Percentiles rank a stretch among this genome's conserved stretches.
Evolutionary conservation across 352 stramenopile genomes (phyloP).

Genomic region (Phytophthora crassamura): DNA sequence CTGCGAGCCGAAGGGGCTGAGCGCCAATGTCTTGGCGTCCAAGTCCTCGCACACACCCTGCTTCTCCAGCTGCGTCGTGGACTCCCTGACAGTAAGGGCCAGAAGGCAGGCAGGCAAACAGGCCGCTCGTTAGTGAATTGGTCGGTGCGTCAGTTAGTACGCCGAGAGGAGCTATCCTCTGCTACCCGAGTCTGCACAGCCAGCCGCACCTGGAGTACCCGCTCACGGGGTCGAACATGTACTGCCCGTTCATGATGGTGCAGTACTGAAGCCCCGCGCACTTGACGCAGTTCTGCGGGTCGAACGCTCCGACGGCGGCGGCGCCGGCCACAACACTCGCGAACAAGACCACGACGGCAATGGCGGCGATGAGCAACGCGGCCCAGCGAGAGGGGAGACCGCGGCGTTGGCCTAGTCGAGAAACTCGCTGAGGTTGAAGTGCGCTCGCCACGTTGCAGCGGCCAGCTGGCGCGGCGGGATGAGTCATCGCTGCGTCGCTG

Average conservation of each 20-base stretch:
- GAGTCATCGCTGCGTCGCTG: conserved; percentile 13
- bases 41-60: conserved; percentile 80
- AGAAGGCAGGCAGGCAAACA: conserved; percentile 35
- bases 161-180: too few species aligned
- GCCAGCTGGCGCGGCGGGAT: not conserved
- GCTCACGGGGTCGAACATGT: conserved; percentile 68
- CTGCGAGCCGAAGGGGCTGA: conserved; percentile 61
- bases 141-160: too few species aligned
- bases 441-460: not conserved
- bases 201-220: conserved; percentile 61
- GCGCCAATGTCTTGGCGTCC: conserved; percentile 61
- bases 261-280: conserved; percentile 68
- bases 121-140: too few species aligned
- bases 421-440: conserved; percentile 9
- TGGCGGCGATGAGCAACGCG: not conserved
- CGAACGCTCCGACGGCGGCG: conserved; percentile 43
- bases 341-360: conserved; percentile 18
- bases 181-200: not conserved
- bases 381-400: conserved; percentile 1
- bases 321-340: conserved; percentile 4
- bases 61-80: conserved; percentile 65
- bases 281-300: conserved; percentile 48
- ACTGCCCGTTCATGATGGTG: conserved; percentile 70
- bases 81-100: conserved; percentile 36
- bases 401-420: conserved; percentile 12